Evolutionary conservation across 345 rosid genomes (phyloP), one percentile per base, ranked within the genome.

Genomic region (Excoecaria cochinchinensis): DNA sequence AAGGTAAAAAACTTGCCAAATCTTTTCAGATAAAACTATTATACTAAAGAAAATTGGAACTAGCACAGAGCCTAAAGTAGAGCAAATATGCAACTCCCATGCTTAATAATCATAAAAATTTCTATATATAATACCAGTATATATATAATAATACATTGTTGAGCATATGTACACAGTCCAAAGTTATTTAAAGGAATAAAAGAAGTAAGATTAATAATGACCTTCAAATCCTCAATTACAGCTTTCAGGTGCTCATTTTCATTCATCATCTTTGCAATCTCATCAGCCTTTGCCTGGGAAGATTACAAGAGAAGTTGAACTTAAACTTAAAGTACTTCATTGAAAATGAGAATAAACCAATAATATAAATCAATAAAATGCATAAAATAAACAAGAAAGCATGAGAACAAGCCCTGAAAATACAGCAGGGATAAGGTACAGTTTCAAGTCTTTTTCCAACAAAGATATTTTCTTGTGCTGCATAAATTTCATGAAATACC

Each of bases 221-320:
- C 99, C 99, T 96, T 93, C 86, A 96, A 85, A 73, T 93, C 95
- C 77, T 93, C 95, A 77, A 85, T 84, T 57, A 85, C 85, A 74
- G 77, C 78, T 88, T 92, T 96, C 76, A 90, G 89, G 70, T 92
- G 89, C 88, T 96, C 99, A 83, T 96, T 96, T 83, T 96, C 97
- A 82, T 90, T 93, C 97, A 93, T 96, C 84, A 90, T 61, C 75
- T 86, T 96, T 3, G 97, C 91, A 70, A 96, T 96, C 83, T 93
- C 99, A 89, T 96, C 99, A 80, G 99, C 98, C 84, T 96, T 96
- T 80, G 99, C 97, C 98, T 96, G 86, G 70, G 63, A 85, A 69
- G 55, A 64, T 19, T 58, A 60, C 31, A 67, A 58, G 5, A 11
- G 60, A 47, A 58, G 48, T 73, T 65, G 64, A 67, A 68, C 73